phyloP scores from a whole-genome alignment of 2,329 filamentous ascomycete species.

The Penicillium sp. region DNA sequence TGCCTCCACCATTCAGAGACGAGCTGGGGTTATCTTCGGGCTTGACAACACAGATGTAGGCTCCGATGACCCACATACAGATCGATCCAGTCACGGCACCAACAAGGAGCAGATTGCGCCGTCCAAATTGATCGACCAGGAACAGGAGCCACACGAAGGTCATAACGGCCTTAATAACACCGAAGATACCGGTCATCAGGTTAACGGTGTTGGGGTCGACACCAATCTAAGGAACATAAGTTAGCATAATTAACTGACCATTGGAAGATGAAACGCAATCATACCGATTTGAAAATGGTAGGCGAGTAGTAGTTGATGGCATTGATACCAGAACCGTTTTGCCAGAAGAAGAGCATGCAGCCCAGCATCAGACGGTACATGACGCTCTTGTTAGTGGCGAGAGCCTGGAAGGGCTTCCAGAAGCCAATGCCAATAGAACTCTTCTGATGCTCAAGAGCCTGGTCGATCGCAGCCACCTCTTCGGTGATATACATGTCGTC shows the following conservation, averaged over 20 bases:
- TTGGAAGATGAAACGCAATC: not conserved
- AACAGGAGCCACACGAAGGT: conserved; percentile 68
- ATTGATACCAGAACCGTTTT: conserved; percentile 74
- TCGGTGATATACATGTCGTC: conserved; percentile 64
- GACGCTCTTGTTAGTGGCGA: conserved; percentile 55
- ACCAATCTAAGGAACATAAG: conserved; percentile 46
- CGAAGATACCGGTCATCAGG: conserved; percentile 72
- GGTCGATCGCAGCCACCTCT: conserved; percentile 68
- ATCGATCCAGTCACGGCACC: conserved; percentile 59
- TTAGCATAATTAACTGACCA: conserved; percentile 3
- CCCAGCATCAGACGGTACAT: conserved; percentile 72
- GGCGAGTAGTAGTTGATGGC: conserved; percentile 77
- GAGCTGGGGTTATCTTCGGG: conserved; percentile 27
- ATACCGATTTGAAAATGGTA: conserved; percentile 56
- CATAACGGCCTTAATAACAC: conserved; percentile 67
- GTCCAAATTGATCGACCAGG: conserved; percentile 63
- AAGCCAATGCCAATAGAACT: conserved; percentile 66
- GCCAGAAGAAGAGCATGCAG: conserved; percentile 72
- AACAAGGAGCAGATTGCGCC: conserved; percentile 62
- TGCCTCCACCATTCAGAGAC: conserved; percentile 30
- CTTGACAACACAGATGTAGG: conserved; percentile 35
- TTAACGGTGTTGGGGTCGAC: conserved; percentile 56
- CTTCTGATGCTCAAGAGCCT: conserved; percentile 63
- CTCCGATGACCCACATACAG: conserved; percentile 36
- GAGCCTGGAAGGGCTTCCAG: conserved; percentile 66